Percentiles rank a stretch among this genome's conserved stretches.
phyloP scores from a whole-genome alignment of 805 yeast genomes.

The Priceomyces carsonii region DNA sequence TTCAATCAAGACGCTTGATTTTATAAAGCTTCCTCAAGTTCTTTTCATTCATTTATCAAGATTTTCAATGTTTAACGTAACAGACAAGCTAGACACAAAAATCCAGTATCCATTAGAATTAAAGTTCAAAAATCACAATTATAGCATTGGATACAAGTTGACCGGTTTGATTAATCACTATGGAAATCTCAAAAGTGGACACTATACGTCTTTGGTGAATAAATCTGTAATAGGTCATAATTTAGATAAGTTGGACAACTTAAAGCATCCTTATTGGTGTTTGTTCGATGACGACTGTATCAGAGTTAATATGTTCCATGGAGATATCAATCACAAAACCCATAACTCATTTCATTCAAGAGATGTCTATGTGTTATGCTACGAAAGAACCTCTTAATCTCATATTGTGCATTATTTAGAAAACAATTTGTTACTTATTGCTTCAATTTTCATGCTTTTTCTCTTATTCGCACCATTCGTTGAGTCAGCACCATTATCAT shows the following conservation, averaged over 20 bases:
- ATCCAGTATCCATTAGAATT: slow-evolving; percentile 58
- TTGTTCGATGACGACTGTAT: slow-evolving; percentile 73
- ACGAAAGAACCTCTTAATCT: slow-evolving; percentile 39
- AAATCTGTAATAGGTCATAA: slow-evolving; percentile 27
- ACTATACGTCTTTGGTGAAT: slow-evolving; percentile 68
- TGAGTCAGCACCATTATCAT: not conserved
- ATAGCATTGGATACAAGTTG: slow-evolving; percentile 48
- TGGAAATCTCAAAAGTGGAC: slow-evolving; percentile 73
- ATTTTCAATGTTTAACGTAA: slow-evolving; percentile 49
- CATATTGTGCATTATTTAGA: slow-evolving; percentile 1
- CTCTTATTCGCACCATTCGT: not conserved
- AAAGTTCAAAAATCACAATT: slow-evolving; percentile 41
- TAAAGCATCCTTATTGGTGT: slow-evolving; percentile 58
- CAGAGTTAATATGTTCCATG: slow-evolving; percentile 47
- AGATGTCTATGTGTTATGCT: slow-evolving; percentile 71
- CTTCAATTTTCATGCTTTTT: slow-evolving; percentile 6
- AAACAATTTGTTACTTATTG: slow-evolving; percentile 8
- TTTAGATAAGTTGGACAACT: slow-evolving; percentile 21
- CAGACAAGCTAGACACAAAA: slow-evolving; percentile 51
- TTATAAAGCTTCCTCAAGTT: slow-evolving; percentile 37
- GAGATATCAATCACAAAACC: slow-evolving; percentile 38
- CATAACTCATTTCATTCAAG: slow-evolving; percentile 41
- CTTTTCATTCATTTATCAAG: slow-evolving; percentile 43
- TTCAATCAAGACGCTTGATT: slow-evolving; percentile 28
- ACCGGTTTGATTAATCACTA: slow-evolving; percentile 69